A percentile compares a stretch with the other conserved stretches of the same genome.
Conservation (phyloP, 305 asterid genomes). For the Withania somnifera region DNA sequence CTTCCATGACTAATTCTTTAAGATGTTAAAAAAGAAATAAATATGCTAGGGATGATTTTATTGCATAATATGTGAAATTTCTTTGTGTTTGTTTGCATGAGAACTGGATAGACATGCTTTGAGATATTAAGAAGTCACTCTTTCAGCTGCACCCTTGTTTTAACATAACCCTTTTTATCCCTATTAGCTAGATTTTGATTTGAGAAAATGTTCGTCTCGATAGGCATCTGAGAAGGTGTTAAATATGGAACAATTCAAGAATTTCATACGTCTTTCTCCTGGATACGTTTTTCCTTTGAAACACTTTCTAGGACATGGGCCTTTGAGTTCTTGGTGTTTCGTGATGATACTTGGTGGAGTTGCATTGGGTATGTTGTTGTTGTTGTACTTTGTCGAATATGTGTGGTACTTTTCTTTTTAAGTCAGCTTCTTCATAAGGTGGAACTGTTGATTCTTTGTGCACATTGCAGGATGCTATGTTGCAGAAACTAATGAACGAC, state of each 20-base stretch:
- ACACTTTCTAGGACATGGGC: background rate
- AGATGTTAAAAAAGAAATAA: background rate
- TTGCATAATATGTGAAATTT: background rate
- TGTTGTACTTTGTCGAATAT: background rate
- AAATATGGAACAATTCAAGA: background rate
- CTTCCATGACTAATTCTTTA: background rate
- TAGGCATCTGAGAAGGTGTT: background rate
- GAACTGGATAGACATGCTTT: background rate
- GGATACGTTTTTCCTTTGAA: background rate
- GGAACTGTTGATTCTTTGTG: background rate
- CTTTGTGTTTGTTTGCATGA: background rate
- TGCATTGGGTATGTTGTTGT: too few relatives aligned
- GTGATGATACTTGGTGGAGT: background rate
- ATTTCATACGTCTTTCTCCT: background rate
- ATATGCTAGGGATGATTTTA: background rate
- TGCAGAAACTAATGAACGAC: slow-evolving; percentile 62
- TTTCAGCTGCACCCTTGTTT: background rate
- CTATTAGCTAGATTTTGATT: background rate
- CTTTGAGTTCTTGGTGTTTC: background rate
- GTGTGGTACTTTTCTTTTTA: background rate
- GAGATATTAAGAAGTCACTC: background rate
- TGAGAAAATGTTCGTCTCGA: background rate
- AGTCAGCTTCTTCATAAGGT: background rate
- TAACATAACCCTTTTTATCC: background rate
- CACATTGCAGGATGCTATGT: slow-evolving; percentile 73